Conservation (phyloP, 2,329 filamentous ascomycete species). For the Orbilia blumenaviensis region DNA sequence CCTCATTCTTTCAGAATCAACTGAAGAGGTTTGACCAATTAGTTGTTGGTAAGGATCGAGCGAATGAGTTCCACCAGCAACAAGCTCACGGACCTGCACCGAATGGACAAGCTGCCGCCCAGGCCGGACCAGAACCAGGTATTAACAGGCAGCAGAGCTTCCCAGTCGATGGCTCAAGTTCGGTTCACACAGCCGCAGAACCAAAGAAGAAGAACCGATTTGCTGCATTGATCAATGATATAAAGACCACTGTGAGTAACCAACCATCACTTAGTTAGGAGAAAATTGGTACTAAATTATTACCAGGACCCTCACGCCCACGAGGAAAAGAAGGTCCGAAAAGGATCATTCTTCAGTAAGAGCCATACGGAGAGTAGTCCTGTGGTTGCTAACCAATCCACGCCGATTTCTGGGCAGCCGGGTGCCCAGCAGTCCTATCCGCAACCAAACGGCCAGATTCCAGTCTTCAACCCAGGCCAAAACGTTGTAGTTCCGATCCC, state of each 20-base stretch:
- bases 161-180: slow-evolving; percentile 34
- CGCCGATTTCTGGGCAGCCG: slow-evolving; percentile 6
- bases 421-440: slow-evolving; percentile 29
- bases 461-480: slow-evolving; percentile 27
- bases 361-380: slow-evolving; percentile 4
- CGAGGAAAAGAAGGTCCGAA: slow-evolving; percentile 27
- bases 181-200: slow-evolving; percentile 31
- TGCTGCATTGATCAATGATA: slow-evolving; percentile 31
- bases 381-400: neutral
- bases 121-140: slow-evolving; percentile 22
- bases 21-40: slow-evolving; percentile 46
- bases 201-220: slow-evolving; percentile 46
- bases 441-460: slow-evolving; percentile 9
- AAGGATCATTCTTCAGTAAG: slow-evolving; percentile 30
- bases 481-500: slow-evolving; percentile 43
- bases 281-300: neutral
- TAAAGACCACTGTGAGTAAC: slow-evolving; percentile 35
- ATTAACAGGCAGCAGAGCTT: slow-evolving; percentile 43
- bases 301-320: slow-evolving; percentile 15
- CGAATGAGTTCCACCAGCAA: slow-evolving; percentile 43
- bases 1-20: slow-evolving; percentile 39
- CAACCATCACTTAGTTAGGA: neutral
- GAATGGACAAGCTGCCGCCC: slow-evolving; percentile 5
- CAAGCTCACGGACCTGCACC: slow-evolving; percentile 2
- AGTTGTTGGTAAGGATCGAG: slow-evolving; percentile 43